phyloP scores from a whole-genome alignment of 1,139 yeast genomes.

The Suhomyces panamericanus region DNA sequence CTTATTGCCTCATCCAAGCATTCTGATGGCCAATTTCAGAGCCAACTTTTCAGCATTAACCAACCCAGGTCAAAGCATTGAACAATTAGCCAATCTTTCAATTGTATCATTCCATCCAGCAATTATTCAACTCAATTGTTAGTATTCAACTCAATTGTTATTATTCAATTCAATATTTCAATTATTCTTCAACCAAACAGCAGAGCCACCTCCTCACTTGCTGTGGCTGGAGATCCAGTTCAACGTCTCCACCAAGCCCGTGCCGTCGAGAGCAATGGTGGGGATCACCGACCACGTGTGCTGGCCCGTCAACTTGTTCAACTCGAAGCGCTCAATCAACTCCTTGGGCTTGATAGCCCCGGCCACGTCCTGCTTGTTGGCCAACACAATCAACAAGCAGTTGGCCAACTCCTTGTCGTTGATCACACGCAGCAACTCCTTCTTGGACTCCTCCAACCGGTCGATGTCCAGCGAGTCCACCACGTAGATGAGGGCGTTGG shows the following conservation, averaged over 20 bases:
- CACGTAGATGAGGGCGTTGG: conserved; percentile 90
- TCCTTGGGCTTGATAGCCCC: conserved; percentile 65
- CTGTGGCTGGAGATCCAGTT: conserved; percentile 72
- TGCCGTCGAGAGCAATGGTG: conserved; percentile 72
- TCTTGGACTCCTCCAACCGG: conserved; percentile 76
- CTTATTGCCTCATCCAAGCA: no score
- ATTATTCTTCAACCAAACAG: no score
- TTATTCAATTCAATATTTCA: no score
- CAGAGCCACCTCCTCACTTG: conserved; percentile 33
- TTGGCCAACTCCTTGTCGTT: conserved; percentile 78
- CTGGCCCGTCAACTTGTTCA: conserved; percentile 52
- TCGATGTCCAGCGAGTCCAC: conserved; percentile 77
- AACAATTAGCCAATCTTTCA: no score
- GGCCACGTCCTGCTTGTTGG: conserved; percentile 85
- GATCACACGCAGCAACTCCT: conserved; percentile 74
- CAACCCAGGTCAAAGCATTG: no score
- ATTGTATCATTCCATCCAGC: no score
- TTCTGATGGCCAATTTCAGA: no score
- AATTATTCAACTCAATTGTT: no score
- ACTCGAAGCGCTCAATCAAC: conserved; percentile 57
- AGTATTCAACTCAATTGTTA: no score
- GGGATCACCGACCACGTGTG: conserved; percentile 79
- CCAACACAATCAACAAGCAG: conserved; percentile 78
- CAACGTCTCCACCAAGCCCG: conserved; percentile 71
- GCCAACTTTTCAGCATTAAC: no score